Evolutionary conservation across 2,329 filamentous ascomycete genomes (phyloP).

Genomic region (Cryphonectria parasitica): DNA sequence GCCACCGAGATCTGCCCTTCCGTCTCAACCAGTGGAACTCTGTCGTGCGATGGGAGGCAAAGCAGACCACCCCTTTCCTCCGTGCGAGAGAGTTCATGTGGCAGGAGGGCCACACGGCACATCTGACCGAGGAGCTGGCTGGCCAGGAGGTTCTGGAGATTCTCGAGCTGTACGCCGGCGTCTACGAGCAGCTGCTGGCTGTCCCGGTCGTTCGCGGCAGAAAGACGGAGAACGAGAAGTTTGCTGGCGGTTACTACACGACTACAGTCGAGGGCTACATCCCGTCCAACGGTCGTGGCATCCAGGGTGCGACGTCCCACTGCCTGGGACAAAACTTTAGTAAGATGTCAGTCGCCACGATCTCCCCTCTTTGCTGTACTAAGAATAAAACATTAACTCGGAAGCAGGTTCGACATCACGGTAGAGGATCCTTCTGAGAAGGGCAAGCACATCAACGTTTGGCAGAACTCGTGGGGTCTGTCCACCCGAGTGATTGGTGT

Average conservation of each 20-base stretch:
- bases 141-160: slow-evolving; percentile 89
- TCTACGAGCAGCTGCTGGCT: slow-evolving; percentile 92
- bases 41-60: slow-evolving; percentile 91
- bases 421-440: slow-evolving; percentile 89
- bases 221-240: slow-evolving; percentile 99
- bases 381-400: background rate
- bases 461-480: slow-evolving; percentile 99
- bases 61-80: slow-evolving; percentile 86
- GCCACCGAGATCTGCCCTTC: slow-evolving; percentile 90
- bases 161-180: slow-evolving; percentile 85
- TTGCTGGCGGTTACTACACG: slow-evolving; percentile 94
- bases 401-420: slow-evolving; percentile 89
- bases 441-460: slow-evolving; percentile 81
- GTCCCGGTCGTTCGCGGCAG: slow-evolving; percentile 91
- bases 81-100: slow-evolving; percentile 94
- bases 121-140: slow-evolving; percentile 81
- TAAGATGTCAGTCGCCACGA: slow-evolving; percentile 13
- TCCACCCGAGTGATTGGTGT: slow-evolving; percentile 97
- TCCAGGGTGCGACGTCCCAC: slow-evolving; percentile 95
- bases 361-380: background rate
- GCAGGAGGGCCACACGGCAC: slow-evolving; percentile 94
- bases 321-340: slow-evolving; percentile 44
- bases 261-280: slow-evolving; percentile 98
- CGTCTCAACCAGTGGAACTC: slow-evolving; percentile 99
- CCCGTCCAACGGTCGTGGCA: slow-evolving; percentile 90